Evolutionary conservation across 1,284 basidiomycete genomes (phyloP).

Genomic region (Ganoderma sp.): DNA sequence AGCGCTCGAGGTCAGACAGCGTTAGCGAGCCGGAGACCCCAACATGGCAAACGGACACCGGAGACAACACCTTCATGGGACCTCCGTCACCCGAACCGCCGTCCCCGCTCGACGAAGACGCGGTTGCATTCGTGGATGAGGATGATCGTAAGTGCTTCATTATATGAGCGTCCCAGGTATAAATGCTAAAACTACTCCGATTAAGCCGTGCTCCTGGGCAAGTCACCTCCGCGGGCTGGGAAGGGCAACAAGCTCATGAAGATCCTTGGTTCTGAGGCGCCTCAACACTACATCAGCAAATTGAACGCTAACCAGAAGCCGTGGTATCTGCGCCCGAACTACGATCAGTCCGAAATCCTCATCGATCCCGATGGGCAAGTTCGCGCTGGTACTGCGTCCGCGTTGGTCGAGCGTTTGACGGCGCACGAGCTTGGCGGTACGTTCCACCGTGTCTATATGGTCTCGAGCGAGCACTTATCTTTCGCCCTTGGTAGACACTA

Average conservation of each 20-base stretch:
- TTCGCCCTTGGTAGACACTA: constrained; percentile 61
- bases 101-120: constrained; percentile 36
- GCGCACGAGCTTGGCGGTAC: constrained; percentile 85
- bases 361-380: constrained; percentile 86
- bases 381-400: constrained; percentile 85
- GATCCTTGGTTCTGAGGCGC: constrained; percentile 77
- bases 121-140: constrained; percentile 40
- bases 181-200: background rate
- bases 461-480: background rate
- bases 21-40: constrained; percentile 37
- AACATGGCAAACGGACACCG: constrained; percentile 36
- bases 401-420: constrained; percentile 89
- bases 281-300: constrained; percentile 55
- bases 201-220: constrained; percentile 35
- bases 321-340: constrained; percentile 87
- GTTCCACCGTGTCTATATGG: constrained; percentile 29
- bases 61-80: constrained; percentile 29
- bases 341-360: constrained; percentile 80
- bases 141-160: constrained; percentile 43
- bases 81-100: constrained; percentile 26
- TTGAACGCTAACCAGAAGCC: constrained; percentile 66
- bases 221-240: constrained; percentile 46
- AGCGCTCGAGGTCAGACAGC: constrained; percentile 37
- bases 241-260: constrained; percentile 69
- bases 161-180: background rate